Conservation (phyloP, 148 eudicot species). For the Vaccinium corymbosum region DNA sequence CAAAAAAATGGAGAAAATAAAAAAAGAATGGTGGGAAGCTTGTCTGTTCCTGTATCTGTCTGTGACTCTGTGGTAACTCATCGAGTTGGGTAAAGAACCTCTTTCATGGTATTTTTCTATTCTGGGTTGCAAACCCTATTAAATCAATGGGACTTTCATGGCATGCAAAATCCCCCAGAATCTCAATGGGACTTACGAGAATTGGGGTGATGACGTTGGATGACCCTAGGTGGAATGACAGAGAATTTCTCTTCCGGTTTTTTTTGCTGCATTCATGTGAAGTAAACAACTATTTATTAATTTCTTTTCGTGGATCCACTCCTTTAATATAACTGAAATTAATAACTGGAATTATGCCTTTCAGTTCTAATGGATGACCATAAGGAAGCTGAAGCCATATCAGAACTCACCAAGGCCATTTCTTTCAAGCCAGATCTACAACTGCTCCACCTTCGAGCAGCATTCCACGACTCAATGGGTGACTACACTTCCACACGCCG, state of each 20-base stretch:
- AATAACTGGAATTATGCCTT: background rate
- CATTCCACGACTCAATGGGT: conserved; percentile 66
- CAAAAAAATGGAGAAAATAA: background rate
- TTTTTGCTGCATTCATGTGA: background rate
- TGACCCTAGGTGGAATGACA: background rate
- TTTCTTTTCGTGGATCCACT: background rate
- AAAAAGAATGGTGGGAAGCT: background rate
- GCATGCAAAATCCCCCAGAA: background rate
- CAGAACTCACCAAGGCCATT: conserved; percentile 58
- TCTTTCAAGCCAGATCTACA: conserved; percentile 67
- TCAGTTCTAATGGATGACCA: conserved; percentile 74
- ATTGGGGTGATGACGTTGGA: background rate
- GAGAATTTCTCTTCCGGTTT: background rate
- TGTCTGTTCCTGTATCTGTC: background rate
- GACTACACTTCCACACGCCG: conserved; percentile 35
- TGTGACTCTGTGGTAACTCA: background rate
- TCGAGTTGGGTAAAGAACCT: background rate
- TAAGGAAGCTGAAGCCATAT: conserved; percentile 63
- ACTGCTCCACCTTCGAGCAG: conserved; percentile 69
- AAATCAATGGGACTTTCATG: background rate
- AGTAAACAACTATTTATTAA: background rate
- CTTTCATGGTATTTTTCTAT: background rate
- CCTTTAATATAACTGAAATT: background rate
- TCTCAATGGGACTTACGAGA: background rate
- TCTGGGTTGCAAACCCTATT: background rate